Evolutionary conservation across 2,329 filamentous ascomycete species (phyloP).

Genomic region (Botryotinia globosa): DNA sequence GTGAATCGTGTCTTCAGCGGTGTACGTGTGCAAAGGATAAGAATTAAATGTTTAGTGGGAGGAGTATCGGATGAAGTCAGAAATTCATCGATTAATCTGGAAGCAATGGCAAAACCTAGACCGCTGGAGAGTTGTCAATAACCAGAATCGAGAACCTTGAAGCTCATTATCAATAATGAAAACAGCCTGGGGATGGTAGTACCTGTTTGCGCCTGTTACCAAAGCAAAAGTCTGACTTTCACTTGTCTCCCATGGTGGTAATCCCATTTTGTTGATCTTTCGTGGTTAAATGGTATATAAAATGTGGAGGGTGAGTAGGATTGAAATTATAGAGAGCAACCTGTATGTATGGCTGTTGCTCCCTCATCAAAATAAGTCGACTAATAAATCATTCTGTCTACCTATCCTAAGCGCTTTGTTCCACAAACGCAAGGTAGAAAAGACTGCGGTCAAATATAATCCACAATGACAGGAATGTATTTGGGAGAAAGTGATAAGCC

Average conservation of each 20-base stretch:
- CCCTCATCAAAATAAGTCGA: neutral
- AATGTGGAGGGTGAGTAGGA: neutral
- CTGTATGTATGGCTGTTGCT: neutral
- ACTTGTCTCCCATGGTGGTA: conserved; percentile 39
- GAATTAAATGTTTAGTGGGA: conserved; percentile 65
- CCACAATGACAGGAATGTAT: neutral
- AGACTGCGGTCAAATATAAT: neutral
- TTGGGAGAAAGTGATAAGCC: neutral
- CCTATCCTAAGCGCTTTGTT: conserved; percentile 6
- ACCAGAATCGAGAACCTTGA: neutral
- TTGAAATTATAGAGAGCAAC: neutral
- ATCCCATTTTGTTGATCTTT: conserved; percentile 31
- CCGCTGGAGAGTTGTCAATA: conserved; percentile 58
- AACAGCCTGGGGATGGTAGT: conserved; percentile 31
- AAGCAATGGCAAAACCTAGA: conserved; percentile 78
- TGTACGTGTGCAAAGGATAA: conserved; percentile 82
- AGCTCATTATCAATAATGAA: neutral
- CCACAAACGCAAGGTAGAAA: neutral
- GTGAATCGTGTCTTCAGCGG: conserved; percentile 72
- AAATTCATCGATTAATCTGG: conserved; percentile 88
- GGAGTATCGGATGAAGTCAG: conserved; percentile 65
- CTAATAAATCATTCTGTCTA: neutral
- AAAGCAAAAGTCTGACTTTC: conserved; percentile 59
- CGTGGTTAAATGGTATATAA: neutral
- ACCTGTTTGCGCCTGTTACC: conserved; percentile 87